Conservation (phyloP, 2,329 filamentous ascomycete species). For the Bimuria novae-zelandiae region DNA sequence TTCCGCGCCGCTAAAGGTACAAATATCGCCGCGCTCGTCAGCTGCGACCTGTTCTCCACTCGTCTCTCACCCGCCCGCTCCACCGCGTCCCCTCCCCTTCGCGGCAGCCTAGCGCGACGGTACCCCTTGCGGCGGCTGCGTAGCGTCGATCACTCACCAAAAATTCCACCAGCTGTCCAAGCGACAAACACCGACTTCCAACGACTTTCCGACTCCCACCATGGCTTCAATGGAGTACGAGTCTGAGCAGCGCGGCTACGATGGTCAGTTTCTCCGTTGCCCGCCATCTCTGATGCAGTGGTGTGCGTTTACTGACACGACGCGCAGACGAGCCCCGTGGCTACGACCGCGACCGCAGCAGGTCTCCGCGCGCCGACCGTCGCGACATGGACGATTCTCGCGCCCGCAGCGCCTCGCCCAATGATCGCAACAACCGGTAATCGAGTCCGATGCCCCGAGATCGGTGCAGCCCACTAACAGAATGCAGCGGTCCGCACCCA, state of each 20-base stretch:
- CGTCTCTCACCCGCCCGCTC: slow-evolving; percentile 2
- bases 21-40: slow-evolving; percentile 3
- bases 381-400: slow-evolving; percentile 59
- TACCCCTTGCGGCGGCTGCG: slow-evolving; percentile 24
- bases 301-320: slow-evolving; percentile 28
- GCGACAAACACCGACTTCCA: slow-evolving; percentile 23
- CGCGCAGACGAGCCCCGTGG: slow-evolving; percentile 60
- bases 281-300: slow-evolving; percentile 11
- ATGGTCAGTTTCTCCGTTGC: slow-evolving; percentile 56
- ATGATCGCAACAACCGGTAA: slow-evolving; percentile 56
- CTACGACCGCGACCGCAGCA: slow-evolving; percentile 69
- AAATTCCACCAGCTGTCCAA: slow-evolving; percentile 35
- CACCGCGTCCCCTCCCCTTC: background rate
- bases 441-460: slow-evolving; percentile 8
- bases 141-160: slow-evolving; percentile 35
- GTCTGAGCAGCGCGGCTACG: slow-evolving; percentile 67
- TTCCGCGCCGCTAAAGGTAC: background rate
- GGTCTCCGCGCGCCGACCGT: slow-evolving; percentile 63
- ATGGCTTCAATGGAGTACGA: slow-evolving; percentile 67
- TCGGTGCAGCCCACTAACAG: slow-evolving; percentile 23
- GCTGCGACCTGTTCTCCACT: slow-evolving; percentile 6
- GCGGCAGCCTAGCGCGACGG: slow-evolving; percentile 14
- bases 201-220: slow-evolving; percentile 27
- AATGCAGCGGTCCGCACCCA: slow-evolving; percentile 52
- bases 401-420: slow-evolving; percentile 68